A percentile compares a stretch with the other conserved stretches of the same genome.
Conservation (phyloP, 1,139 yeast species). For the Suhomyces coccinellae region DNA sequence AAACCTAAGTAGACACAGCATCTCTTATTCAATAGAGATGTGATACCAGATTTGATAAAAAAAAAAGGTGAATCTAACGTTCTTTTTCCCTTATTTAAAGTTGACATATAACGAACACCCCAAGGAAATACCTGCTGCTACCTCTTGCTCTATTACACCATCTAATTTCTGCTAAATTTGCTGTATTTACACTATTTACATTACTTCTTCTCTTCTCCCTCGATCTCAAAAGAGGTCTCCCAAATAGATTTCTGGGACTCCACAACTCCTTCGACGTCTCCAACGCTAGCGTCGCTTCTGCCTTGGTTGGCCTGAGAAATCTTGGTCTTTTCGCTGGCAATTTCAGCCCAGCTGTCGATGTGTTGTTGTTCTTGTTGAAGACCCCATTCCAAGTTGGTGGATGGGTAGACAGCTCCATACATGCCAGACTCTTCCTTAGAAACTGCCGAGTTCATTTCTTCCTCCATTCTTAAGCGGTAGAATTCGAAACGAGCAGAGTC, state of each 20-base stretch:
- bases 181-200: conserved; percentile 6
- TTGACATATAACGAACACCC: too few relatives aligned
- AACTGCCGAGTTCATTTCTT: conserved; percentile 74
- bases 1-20: too few relatives aligned
- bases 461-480: conserved; percentile 79
- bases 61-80: background rate
- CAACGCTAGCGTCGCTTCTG: conserved; percentile 26
- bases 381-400: conserved; percentile 65
- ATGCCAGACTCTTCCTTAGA: conserved; percentile 81
- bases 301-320: conserved; percentile 45
- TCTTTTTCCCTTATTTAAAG: background rate
- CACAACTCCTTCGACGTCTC: conserved; percentile 24
- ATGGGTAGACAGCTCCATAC: conserved; percentile 77
- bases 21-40: too few relatives aligned
- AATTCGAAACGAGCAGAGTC: conserved; percentile 87
- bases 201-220: conserved; percentile 10
- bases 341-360: conserved; percentile 70
- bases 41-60: too few relatives aligned
- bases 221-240: conserved; percentile 13
- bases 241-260: conserved; percentile 22
- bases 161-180: background rate
- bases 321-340: conserved; percentile 64
- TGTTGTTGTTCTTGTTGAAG: conserved; percentile 67
- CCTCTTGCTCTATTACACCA: background rate
- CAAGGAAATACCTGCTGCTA: too few relatives aligned